Evolutionary conservation across 116 monocot genomes (phyloP).

Genomic region (Zostera marina): DNA sequence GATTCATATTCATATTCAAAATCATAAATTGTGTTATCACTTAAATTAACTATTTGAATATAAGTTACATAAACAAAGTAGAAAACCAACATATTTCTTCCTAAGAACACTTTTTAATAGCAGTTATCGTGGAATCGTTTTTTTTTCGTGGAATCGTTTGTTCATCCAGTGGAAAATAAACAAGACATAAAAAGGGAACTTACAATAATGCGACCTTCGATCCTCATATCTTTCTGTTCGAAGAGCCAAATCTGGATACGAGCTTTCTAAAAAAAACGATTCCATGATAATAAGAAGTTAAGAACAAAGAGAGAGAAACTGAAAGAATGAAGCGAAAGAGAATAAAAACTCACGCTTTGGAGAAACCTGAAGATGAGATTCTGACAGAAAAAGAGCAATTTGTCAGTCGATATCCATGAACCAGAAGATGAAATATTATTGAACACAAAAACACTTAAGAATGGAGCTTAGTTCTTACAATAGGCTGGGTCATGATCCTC

Average conservation of each 20-base stretch:
- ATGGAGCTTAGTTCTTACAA: constrained; percentile 3
- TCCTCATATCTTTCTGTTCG: constrained; percentile 57
- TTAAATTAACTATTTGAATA: too few species aligned
- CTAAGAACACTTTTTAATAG: too few species aligned
- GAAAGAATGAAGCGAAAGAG: background rate
- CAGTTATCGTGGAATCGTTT: too few species aligned
- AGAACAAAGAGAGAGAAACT: background rate
- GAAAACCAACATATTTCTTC: too few species aligned
- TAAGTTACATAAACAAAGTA: too few species aligned
- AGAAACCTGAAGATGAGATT: constrained; percentile 37
- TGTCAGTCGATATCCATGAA: background rate
- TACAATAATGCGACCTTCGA: constrained; percentile 57
- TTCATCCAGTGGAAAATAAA: too few species aligned
- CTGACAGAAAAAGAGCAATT: constrained; percentile 1
- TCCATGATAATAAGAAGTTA: background rate
- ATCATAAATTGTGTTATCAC: too few species aligned
- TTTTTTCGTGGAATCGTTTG: too few species aligned
- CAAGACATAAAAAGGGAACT: background rate
- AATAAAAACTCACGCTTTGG: constrained; percentile 15
- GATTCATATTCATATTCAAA: too few species aligned
- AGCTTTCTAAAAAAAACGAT: constrained; percentile 30
- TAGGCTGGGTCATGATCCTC: constrained; percentile 32
- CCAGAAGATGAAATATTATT: background rate
- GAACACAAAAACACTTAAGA: background rate
- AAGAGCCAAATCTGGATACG: constrained; percentile 65